Conservation (phyloP, 345 rosid genomes). For the Corchorus olitorius region DNA sequence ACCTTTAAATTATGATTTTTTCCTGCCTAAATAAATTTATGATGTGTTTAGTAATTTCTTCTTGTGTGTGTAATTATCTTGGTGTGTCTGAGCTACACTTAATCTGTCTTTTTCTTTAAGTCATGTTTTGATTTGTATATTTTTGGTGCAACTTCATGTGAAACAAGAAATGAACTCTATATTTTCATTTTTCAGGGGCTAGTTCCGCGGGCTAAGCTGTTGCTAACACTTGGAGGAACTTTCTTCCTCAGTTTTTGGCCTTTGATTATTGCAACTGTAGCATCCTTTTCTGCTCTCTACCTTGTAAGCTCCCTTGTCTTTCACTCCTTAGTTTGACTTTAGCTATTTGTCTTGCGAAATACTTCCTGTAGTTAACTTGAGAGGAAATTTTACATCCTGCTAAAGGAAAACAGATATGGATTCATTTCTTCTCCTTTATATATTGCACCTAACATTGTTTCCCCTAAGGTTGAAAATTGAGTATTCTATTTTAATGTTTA, state of each 20-base stretch:
- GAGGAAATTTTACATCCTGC: not conserved
- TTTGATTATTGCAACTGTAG: slow-evolving; percentile 65
- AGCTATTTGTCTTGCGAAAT: not conserved
- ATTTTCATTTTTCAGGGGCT: slow-evolving; percentile 65
- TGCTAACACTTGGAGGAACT: slow-evolving; percentile 84
- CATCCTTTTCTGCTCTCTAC: slow-evolving; percentile 72
- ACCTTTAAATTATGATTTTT: not conserved
- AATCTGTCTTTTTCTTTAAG: not conserved
- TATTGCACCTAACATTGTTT: not conserved
- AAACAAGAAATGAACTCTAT: not conserved
- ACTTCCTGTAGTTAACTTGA: not conserved
- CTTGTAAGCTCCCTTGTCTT: slow-evolving; percentile 52
- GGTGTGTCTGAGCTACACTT: not conserved
- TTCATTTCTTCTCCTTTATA: not conserved
- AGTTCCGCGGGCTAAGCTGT: slow-evolving; percentile 81
- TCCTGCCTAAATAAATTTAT: too few relatives aligned
- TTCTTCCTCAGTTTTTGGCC: slow-evolving; percentile 94
- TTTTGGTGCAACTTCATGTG: not conserved
- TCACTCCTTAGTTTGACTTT: slow-evolving; percentile 11
- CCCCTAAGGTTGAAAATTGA: not conserved
- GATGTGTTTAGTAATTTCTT: not conserved
- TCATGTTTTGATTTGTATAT: not conserved
- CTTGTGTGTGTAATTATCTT: not conserved
- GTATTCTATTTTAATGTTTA: not conserved
- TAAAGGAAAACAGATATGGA: not conserved